Evolutionary conservation across 2,329 filamentous ascomycete genomes (phyloP), one percentile per base, ranked within the genome.

Genomic region (Ciborinia camelliae): DNA sequence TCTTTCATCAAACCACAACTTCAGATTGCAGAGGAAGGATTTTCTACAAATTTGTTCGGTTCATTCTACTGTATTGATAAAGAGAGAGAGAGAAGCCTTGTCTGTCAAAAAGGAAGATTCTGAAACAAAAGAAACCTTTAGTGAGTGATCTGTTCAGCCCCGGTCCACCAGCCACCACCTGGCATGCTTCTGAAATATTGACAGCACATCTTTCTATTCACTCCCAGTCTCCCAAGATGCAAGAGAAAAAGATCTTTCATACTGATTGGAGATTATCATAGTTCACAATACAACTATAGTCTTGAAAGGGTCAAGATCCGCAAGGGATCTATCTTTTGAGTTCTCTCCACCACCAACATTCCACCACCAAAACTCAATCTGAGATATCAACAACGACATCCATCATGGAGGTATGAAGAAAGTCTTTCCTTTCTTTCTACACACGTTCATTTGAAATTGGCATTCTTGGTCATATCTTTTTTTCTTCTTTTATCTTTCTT

Each of bases 371-470:
- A 26, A 18, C 20, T 7, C 32, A 23, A 8, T n/a, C 20, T 18
- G 37, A 23, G 15, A 35, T 43, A 26, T 23, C 50, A 18, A 9
- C 20, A 35, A 18, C n/a, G 32, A 1, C 30, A 47, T 51, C 23
- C 26, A 60, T 57, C 54, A 70, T 70, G 68, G 68, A 70, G 68
- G 68, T 69, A 69, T 64, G 68, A 50, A 39, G 20, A 58, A 58
- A 32, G 4, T 6, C 9, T 55, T 47, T 32, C 14, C 20, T 54
- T 61, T 23, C 35, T 23, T 45, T 37, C 26, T 39, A 35, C 18
- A 9, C 26, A 39, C 39, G 1, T 47, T 62, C 39, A 2, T 47
- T 62, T 10, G 14, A 37, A n/a, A 18, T 28, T 53, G 32, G 26
- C 28, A 47, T 48, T 9, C 51, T 57, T 18, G 12, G 4, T 57